Conservation (phyloP, 108 stramenopile species). For the Discostella pseudostelligera region DNA sequence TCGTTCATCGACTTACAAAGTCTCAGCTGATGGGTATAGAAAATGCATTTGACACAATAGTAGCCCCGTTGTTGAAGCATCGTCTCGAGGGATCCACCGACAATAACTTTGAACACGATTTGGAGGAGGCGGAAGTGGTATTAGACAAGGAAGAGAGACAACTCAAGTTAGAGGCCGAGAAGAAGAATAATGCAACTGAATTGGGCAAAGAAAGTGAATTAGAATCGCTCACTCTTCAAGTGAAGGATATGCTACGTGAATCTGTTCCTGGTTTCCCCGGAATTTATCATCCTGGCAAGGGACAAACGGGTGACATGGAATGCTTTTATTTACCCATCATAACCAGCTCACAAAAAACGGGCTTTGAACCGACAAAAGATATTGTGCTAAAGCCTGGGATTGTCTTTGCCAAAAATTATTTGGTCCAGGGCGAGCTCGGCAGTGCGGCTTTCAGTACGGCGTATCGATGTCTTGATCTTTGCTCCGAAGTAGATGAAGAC, state of each 20-base stretch:
- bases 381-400: conserved; percentile 71
- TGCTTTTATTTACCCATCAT: conserved; percentile 84
- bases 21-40: conserved; percentile 65
- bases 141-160: conserved; percentile 55
- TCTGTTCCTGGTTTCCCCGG: conserved; percentile 67
- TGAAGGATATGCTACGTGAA: conserved; percentile 23
- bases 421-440: conserved; percentile 89
- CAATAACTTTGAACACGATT: conserved; percentile 71
- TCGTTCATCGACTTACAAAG: conserved; percentile 66
- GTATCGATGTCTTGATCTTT: conserved; percentile 87
- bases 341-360: conserved; percentile 83
- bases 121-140: conserved; percentile 64
- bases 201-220: conserved; percentile 23
- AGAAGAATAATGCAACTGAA: conserved; percentile 14
- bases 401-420: conserved; percentile 90
- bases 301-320: conserved; percentile 76
- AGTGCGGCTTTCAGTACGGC: conserved; percentile 95
- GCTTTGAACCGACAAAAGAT: conserved; percentile 89
- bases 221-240: conserved; percentile 18
- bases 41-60: conserved; percentile 66
- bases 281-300: conserved; percentile 63
- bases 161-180: conserved; percentile 21
- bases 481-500: conserved; percentile 61
- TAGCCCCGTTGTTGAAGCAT: conserved; percentile 41
- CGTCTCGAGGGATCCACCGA: conserved; percentile 34